Evolutionary conservation across 2,329 filamentous ascomycete species (phyloP).

Genomic region (Trichoderma sp.): DNA sequence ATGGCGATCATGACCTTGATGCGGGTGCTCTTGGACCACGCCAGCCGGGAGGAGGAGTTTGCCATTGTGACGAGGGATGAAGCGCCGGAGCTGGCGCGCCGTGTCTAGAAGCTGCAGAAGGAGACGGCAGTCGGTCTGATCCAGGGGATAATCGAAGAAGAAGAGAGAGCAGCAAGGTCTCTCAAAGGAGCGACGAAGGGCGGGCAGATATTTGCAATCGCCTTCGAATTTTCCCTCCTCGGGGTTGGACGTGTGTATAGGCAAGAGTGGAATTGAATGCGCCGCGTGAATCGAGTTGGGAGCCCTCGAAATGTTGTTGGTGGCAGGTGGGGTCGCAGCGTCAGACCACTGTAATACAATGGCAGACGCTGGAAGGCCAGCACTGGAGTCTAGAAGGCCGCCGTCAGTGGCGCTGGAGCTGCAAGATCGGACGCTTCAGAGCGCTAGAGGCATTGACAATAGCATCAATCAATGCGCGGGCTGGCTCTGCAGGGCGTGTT

Average conservation of each 20-base stretch:
- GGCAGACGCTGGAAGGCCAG: neutral
- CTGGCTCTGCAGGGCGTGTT: too few species aligned
- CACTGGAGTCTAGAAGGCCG: too few species aligned
- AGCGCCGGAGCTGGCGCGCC: slow-evolving; percentile 24
- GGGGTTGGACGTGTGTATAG: neutral
- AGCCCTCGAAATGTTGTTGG: slow-evolving; percentile 14
- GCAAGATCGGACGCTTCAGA: too few species aligned
- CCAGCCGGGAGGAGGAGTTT: slow-evolving; percentile 59
- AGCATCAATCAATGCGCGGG: too few species aligned
- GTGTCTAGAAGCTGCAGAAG: neutral
- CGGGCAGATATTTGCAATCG: neutral
- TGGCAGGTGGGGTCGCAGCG: slow-evolving; percentile 20
- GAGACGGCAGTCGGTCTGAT: neutral
- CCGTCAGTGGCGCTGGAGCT: too few species aligned
- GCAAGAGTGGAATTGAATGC: neutral
- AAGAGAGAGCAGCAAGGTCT: neutral
- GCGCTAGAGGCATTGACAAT: too few species aligned
- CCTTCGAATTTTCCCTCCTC: neutral
- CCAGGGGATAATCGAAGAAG: neutral
- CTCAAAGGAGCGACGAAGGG: neutral
- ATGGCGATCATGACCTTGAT: slow-evolving; percentile 93
- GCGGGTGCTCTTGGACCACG: slow-evolving; percentile 86
- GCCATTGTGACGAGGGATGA: slow-evolving; percentile 34
- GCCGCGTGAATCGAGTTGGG: neutral
- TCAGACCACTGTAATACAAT: slow-evolving; percentile 17